These are phyloP conservation scores for Termitomyces sp. DNA, from an alignment of 768 basidiomycete genomes.

Conservation along the genomic window DNA sequence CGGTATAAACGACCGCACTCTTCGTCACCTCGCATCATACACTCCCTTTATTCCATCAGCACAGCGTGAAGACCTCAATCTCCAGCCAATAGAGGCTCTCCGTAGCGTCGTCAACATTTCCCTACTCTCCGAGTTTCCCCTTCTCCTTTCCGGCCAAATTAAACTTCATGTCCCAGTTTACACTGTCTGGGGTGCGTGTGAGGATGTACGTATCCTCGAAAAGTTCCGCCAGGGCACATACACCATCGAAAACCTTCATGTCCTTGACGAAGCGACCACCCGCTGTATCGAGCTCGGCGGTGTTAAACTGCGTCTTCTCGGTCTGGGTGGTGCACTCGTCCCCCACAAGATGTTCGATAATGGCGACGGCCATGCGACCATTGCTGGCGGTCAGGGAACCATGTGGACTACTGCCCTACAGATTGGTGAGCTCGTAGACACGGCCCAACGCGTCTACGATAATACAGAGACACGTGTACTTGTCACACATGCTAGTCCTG, in stretches of 20 bases:
- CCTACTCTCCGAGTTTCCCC: constrained; percentile 90
- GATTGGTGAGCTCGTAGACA: constrained; percentile 97
- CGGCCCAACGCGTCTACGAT: constrained; percentile 91
- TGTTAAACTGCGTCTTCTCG: constrained; percentile 89
- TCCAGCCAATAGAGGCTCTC: constrained; percentile 64
- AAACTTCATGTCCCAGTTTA: constrained; percentile 91
- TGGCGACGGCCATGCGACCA: constrained; percentile 91
- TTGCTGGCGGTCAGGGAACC: constrained; percentile 95
- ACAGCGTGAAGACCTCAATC: constrained; percentile 73
- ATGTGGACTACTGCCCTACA: constrained; percentile 99
- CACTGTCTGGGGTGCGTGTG: constrained; percentile 96
- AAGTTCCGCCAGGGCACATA: constrained; percentile 84
- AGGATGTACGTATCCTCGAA: constrained; percentile 90
- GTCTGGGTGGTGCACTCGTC: constrained; percentile 92
- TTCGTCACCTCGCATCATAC: constrained; percentile 94
- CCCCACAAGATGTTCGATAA: constrained; percentile 95
- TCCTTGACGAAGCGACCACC: constrained; percentile 95
- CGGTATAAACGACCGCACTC: constrained; percentile 85
- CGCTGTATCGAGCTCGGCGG: constrained; percentile 89
- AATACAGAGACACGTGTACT: constrained; percentile 90
- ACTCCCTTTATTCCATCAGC: constrained; percentile 87
- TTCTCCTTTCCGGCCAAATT: constrained; percentile 84
- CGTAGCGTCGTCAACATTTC: constrained; percentile 70
- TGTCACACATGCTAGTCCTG: constrained; percentile 87
- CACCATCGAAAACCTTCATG: constrained; percentile 81